A percentile compares a stretch with the other conserved stretches of the same genome.
phyloP scores from a whole-genome alignment of 768 basidiomycete species.

The Termitomyces sp. region DNA sequence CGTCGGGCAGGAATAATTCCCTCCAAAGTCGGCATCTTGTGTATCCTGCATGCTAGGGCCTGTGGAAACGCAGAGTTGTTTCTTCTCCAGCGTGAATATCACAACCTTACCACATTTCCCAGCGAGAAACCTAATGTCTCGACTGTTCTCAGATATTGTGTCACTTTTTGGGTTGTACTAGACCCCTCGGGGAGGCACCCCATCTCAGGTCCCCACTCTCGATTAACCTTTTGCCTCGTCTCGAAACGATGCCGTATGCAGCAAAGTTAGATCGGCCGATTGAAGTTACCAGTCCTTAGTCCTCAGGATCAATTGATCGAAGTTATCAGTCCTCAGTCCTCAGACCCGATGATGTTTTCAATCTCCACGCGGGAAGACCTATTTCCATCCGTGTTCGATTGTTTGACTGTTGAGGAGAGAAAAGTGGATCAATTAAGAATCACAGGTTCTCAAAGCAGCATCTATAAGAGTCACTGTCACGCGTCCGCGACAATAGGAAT shows the following conservation, averaged over 20 bases:
- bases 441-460: too few species aligned
- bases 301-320: too few species aligned
- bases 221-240: background rate
- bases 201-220: conserved; percentile 59
- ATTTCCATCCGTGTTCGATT: too few species aligned
- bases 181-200: conserved; percentile 94
- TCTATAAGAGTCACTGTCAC: too few species aligned
- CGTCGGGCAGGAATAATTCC: conserved; percentile 33
- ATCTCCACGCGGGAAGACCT: too few species aligned
- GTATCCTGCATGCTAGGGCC: too few species aligned
- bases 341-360: too few species aligned
- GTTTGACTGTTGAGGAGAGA: too few species aligned
- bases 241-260: conserved; percentile 19
- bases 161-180: conserved; percentile 95
- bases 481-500: too few species aligned
- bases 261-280: conserved; percentile 55
- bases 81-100: conserved; percentile 55
- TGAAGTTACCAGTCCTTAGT: too few species aligned
- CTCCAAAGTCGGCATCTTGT: conserved; percentile 43
- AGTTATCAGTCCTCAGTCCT: too few species aligned
- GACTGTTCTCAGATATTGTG: conserved; percentile 66
- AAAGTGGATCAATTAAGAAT: too few species aligned
- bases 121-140: conserved; percentile 62
- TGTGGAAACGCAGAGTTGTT: conserved; percentile 36
- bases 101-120: conserved; percentile 63